Conservation (phyloP, 495 filamentous ascomycete genomes). For the Collariella sp. region DNA sequence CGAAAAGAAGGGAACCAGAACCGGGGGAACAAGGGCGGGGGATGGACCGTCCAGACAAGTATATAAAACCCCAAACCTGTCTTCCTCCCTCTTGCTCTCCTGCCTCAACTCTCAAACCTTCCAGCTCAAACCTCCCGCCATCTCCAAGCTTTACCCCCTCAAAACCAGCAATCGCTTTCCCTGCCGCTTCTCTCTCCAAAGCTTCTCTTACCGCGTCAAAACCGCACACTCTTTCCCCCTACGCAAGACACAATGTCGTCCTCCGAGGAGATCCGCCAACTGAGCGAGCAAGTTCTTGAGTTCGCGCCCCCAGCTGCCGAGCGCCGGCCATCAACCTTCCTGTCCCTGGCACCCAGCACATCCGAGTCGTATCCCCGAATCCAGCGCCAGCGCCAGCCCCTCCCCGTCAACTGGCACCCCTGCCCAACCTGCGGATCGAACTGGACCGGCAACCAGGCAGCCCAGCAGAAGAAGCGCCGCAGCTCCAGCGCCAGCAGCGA, state of each 20-base stretch:
- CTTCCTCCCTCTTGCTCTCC: neutral
- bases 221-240: neutral
- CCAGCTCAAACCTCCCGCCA: neutral
- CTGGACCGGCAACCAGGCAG: neutral
- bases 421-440: conserved; percentile 14
- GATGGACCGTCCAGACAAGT: neutral
- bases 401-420: conserved; percentile 19
- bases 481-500: conserved; percentile 31
- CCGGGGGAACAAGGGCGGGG: neutral
- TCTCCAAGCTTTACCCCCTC: neutral
- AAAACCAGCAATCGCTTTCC: neutral
- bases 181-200: neutral
- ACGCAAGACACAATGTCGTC: conserved; percentile 6
- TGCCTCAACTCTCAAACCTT: neutral
- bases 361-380: conserved; percentile 36
- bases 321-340: conserved; percentile 34
- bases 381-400: conserved; percentile 12
- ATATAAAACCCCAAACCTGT: conserved; percentile 6
- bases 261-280: conserved; percentile 15
- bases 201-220: neutral
- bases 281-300: conserved; percentile 18
- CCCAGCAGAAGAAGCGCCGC: conserved; percentile 21
- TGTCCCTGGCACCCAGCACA: conserved; percentile 37
- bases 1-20: conserved; percentile 5
- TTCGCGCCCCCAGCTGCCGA: conserved; percentile 9